These are phyloP conservation scores for Salix caprea DNA, from an alignment of 345 rosid genomes.

Conservation along the genomic window DNA sequence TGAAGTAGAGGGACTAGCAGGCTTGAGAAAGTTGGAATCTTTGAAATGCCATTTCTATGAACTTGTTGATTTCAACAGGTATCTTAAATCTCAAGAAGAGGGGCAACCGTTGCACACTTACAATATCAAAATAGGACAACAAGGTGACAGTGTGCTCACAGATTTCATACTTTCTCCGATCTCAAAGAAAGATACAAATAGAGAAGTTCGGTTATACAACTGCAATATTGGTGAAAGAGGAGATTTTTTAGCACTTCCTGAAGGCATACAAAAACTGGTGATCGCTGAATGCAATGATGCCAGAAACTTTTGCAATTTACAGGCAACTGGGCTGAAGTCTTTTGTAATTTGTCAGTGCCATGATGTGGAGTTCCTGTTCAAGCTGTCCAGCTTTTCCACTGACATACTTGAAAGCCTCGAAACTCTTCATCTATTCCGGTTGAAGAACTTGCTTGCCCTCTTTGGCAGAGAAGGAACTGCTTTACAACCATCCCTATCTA, in stretches of 20 bases:
- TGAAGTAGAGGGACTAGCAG: neutral
- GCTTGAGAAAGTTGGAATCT: constrained; percentile 6
- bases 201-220: neutral
- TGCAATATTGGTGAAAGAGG: neutral
- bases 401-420: neutral
- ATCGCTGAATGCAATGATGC: neutral
- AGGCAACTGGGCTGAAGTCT: neutral
- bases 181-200: neutral
- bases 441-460: neutral
- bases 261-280: neutral
- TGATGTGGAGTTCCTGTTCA: neutral
- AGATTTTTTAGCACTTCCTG: neutral
- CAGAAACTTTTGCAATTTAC: neutral
- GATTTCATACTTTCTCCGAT: neutral
- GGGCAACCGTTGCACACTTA: neutral
- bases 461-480: neutral
- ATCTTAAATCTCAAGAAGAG: neutral
- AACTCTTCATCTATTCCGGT: neutral
- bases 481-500: neutral
- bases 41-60: neutral
- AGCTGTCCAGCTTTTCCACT: too few relatives aligned
- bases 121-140: neutral
- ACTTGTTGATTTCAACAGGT: neutral
- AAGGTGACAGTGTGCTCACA: neutral
- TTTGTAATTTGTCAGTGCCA: neutral